Conservation (phyloP, 1,284 basidiomycete species). For the Naganishia sp. region DNA sequence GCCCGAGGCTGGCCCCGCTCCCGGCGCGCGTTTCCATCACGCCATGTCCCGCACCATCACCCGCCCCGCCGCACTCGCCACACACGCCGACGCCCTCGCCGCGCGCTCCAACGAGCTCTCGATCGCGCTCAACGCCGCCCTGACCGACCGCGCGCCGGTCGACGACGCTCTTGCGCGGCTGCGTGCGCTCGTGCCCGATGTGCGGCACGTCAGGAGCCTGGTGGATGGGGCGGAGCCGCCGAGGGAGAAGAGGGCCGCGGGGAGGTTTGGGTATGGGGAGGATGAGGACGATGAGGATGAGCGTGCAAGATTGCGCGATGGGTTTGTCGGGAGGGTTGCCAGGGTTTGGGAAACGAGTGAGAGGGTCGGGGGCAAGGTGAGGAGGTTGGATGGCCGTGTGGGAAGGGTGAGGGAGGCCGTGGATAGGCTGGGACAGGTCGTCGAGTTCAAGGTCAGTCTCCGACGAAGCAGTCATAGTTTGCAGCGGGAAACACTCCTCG, state of each 20-base stretch:
- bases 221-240: slow-evolving; percentile 54
- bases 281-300: background rate
- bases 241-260: background rate
- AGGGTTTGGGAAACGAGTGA: slow-evolving; percentile 69
- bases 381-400: slow-evolving; percentile 87
- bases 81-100: slow-evolving; percentile 57
- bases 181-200: slow-evolving; percentile 63
- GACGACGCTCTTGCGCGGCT: slow-evolving; percentile 66
- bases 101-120: slow-evolving; percentile 76
- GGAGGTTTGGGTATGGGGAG: background rate
- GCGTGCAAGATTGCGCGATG: slow-evolving; percentile 17
- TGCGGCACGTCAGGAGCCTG: slow-evolving; percentile 66
- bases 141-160: slow-evolving; percentile 70
- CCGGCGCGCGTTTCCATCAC: too few relatives aligned
- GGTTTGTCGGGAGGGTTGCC: slow-evolving; percentile 49
- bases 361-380: slow-evolving; percentile 83
- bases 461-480: background rate
- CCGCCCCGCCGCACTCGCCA: slow-evolving; percentile 11
- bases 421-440: slow-evolving; percentile 79
- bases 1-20: too few relatives aligned
- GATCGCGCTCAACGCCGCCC: slow-evolving; percentile 69
- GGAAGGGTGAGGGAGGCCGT: slow-evolving; percentile 77
- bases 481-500: background rate
- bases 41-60: slow-evolving; percentile 1
- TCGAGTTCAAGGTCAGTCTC: slow-evolving; percentile 76